Base-by-base conservation (phyloP, 1,284 basidiomycete species). In the Apiotrichum laibachii region DNA sequence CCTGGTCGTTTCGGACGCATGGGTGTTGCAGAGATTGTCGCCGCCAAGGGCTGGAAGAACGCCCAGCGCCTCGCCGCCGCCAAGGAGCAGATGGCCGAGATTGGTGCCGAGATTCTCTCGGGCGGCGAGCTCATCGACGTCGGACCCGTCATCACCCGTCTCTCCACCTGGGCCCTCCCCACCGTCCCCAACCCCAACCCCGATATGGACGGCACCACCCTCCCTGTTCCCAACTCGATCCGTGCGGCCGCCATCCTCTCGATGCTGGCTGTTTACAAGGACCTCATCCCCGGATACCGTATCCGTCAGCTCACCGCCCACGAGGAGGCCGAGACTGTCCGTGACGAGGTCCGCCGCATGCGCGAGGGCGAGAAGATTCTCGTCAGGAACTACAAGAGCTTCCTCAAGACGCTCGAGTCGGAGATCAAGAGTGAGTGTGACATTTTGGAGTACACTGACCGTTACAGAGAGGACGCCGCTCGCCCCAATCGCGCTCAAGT, bases 351-450 rank as follows among this genome's bases (percentile, higher is more conserved):
- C 5, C 84, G 88, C 19, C 84, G 87, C 34, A 87, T 91, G 63
- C 85, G 96, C 67, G 96, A 99, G 72, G 99, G 89, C 83, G 96
- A 99, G 76, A 92, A 98, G 76, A 89, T 93, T n/a, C 82, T 99
- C 52, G 89, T 99, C 21, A 80, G 82, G 53, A 86, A 88, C 43
- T 99, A 99, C 78, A 92, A 96, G 76, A 81, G 83, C 15, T 99
- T 91, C 78, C 83, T 99, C 62, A 88, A 88, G 62, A 80, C 85
- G 48, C 84, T 98, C 54, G 95, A 98, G 78, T 77, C 80, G 34
- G 92, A 96, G 78, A 78, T 95, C 67, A 91, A 94, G 85, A 84
- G 90, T 93, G 66, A 69, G 82, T 72, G 9, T 53, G 67, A 60
- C 61, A 62, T 22, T 65, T 59, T 60, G 52, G 7, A 8, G 8